A percentile compares a stretch with the other conserved stretches of the same genome.
phyloP scores from a whole-genome alignment of 2,329 filamentous ascomycete species.

The Thelonectria blattea region DNA sequence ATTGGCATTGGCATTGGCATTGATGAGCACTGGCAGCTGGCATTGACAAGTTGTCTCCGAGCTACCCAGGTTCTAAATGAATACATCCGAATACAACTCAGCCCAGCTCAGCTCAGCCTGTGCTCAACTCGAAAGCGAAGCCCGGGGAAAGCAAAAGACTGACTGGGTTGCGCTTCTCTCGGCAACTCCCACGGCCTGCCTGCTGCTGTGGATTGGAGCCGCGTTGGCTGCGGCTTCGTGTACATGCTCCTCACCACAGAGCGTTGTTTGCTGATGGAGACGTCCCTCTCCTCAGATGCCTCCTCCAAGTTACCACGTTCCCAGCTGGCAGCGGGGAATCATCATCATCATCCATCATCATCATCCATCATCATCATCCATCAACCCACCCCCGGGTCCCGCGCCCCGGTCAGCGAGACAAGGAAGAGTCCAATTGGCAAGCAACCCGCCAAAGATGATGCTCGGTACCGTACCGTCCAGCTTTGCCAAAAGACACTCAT shows the following conservation, averaged over 20 bases:
- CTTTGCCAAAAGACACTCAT: not conserved
- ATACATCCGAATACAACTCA: too few species aligned
- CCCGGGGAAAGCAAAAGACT: too few species aligned
- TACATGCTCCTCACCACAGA: not conserved
- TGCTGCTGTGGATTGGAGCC: slow-evolving; percentile 22
- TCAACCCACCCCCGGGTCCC: not conserved
- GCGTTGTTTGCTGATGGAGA: slow-evolving; percentile 8
- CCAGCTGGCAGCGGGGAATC: slow-evolving; percentile 31
- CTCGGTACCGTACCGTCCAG: too few species aligned
- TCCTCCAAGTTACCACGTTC: slow-evolving; percentile 25
- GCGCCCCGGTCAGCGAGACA: not conserved
- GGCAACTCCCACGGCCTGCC: not conserved
- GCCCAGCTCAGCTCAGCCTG: too few species aligned
- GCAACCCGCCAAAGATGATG: too few species aligned
- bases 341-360: too few species aligned
- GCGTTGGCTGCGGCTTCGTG: slow-evolving; percentile 18
- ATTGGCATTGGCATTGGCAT: too few species aligned
- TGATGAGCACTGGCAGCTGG: not conserved
- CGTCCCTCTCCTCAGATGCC: slow-evolving; percentile 5
- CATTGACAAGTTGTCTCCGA: not conserved
- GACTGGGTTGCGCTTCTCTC: not conserved
- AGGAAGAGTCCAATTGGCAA: not conserved
- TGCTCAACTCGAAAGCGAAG: too few species aligned
- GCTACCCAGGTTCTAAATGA: too few species aligned
- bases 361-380: too few species aligned